Evolutionary conservation across 495 filamentous ascomycete genomes (phyloP), one percentile per base, ranked within the genome.

Genomic region (Podospora anserina): DNA sequence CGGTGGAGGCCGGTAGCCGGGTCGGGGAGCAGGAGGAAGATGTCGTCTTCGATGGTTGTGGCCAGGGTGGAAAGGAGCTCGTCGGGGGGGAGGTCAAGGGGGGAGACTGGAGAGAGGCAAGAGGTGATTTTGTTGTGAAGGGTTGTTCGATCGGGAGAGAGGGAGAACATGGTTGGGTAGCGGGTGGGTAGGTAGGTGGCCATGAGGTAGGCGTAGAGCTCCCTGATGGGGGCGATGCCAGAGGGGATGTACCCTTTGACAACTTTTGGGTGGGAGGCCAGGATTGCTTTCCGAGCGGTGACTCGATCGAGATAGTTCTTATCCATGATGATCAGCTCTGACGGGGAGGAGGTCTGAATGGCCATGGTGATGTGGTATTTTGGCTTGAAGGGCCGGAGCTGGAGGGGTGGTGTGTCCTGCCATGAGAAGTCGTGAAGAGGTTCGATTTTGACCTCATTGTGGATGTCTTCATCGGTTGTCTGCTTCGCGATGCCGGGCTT

Each of bases 361-460:
- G 74, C 80, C 90, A 93, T 92, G 1, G 89, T 90, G 66, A 92
- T 80, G 69, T 91, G 83, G 72, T 90, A 92, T 56, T 83, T 90
- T 15, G 88, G 84, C 71, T 89, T 91, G 77, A 92, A 92, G 1
- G 88, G 88, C 9, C 90, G 82, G 13, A 90, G 81, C 62, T 88
- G 82, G 3, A 85, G 66, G 0, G 90, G 91, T 53, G 85, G 79
- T n/a, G 83, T 86, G 0, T 78, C 78, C 61, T 81, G 69, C 83
- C 87, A 91, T 71, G 91, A 76, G 71, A 93, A 92, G 59, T 80
- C 75, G 0, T 76, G 60, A 0, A 92, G 77, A 5, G 89, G 82
- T 30, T 83, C 78, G 71, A 91, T 86, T 61, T 16, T 30, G 44
- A 44, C 11, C 73, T 67, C 89, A 88, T 68, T 39, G 85, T 80